Base-by-base conservation (phyloP, 495 filamentous ascomycete species). In the Xylaria sp. region DNA sequence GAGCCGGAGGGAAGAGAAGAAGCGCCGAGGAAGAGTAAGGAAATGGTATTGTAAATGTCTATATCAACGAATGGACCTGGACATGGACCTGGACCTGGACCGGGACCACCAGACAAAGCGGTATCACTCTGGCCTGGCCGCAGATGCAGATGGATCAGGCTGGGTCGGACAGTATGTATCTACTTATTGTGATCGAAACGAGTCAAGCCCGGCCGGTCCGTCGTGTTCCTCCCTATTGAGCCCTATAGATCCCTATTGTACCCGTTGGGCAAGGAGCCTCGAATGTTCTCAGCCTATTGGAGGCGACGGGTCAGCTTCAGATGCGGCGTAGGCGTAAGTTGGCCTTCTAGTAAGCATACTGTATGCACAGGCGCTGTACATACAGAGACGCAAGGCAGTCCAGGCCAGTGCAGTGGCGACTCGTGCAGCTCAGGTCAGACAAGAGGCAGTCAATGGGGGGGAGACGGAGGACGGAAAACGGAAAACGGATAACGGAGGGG, bases 241-340 rank as follows among this genome's bases (percentile, higher is more conserved):
- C n/a, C n/a, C n/a, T n/a, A n/a, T n/a, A n/a, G n/a, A n/a, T n/a
- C n/a, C n/a, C n/a, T 24, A 33, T 21, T 37, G 33, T 33, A 44
- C 41, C 41, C 61, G 61, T 48, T 43, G 41, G 29, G 24, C 61
- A 46, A 37, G 31, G 44, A 21, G 31, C 9, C 44, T 52, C 43
- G 62, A 52, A 50, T 37, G 29, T 66, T 66, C 44, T 59, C 57
- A 59, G 57, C 57, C 57, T 59, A 59, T 59, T 19, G 33, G 46
- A 17, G 64, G 26, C 8, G 29, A 5, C 26, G 55, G 67, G 43
- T 37, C 53, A 68, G 67, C 67, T 52, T 48, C 19, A 17, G 67
- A 61, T 58, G 67, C 58, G 67, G 52, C 55, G 29, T 59, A 37
- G 67, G 52, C 55, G 29, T 59, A 37, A 33, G 17, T 37, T 19